These are phyloP conservation scores for Cajanus cajan DNA, from an alignment of 306 rosid species.

Conservation along the genomic window DNA sequence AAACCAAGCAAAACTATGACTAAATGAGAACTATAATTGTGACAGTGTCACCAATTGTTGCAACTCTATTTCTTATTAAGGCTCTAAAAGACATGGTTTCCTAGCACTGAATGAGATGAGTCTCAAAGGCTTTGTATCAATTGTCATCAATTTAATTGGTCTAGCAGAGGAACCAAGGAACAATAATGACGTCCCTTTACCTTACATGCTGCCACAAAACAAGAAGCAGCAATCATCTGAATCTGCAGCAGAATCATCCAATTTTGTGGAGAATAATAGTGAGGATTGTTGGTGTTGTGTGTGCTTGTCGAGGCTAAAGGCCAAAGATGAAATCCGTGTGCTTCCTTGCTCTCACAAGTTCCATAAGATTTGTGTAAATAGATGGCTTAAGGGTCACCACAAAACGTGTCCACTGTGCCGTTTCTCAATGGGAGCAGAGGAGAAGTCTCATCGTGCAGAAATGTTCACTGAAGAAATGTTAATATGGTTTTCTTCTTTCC, in stretches of 20 bases:
- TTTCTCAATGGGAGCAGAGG: constrained; percentile 55
- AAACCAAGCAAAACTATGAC: constrained; percentile 55
- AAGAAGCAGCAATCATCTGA: constrained; percentile 30
- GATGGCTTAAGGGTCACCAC: constrained; percentile 68
- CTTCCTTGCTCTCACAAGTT: constrained; percentile 87
- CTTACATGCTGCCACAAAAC: constrained; percentile 4
- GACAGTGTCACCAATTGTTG: constrained; percentile 25
- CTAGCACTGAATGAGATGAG: constrained; percentile 42
- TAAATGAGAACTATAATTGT: constrained; percentile 21
- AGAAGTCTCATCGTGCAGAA: constrained; percentile 41
- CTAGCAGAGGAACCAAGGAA: constrained; percentile 28
- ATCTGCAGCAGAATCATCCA: constrained; percentile 25
- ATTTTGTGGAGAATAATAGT: not conserved
- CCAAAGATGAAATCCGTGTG: constrained; percentile 46
- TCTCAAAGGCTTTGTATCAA: constrained; percentile 46
- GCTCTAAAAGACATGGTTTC: constrained; percentile 25
- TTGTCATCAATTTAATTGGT: constrained; percentile 44
- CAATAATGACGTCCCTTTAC: constrained; percentile 40
- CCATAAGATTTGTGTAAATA: constrained; percentile 74
- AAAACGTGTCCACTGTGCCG: constrained; percentile 84
- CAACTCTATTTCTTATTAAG: constrained; percentile 40
- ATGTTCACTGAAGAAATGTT: constrained; percentile 77
- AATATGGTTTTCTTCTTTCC: constrained; percentile 91
- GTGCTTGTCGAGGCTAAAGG: constrained; percentile 65
- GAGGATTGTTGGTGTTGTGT: constrained; percentile 52